These are phyloP conservation scores for Fusarium subtropicale DNA, from an alignment of 2,329 filamentous ascomycete genomes.

Conservation along the genomic window DNA sequence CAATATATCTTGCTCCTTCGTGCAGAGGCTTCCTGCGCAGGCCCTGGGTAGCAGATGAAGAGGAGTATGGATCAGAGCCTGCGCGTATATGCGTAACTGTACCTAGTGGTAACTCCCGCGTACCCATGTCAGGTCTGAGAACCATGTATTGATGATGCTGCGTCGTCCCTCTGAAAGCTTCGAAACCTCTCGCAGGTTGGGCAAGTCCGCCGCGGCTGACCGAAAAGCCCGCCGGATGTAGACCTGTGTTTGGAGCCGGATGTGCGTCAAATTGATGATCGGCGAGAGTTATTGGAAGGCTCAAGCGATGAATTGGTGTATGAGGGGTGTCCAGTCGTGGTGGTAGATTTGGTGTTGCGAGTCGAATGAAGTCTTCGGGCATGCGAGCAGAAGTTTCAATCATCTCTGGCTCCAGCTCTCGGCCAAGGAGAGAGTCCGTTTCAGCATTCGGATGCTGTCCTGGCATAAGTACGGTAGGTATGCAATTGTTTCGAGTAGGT, in stretches of 20 bases:
- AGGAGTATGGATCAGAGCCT: slow-evolving; percentile 34
- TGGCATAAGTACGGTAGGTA: slow-evolving; percentile 18
- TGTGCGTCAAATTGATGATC: slow-evolving; percentile 12
- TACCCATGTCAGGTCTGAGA: slow-evolving; percentile 37
- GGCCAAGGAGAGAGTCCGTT: slow-evolving; percentile 38
- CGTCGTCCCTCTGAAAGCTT: slow-evolving; percentile 39
- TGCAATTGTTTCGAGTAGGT: slow-evolving; percentile 16
- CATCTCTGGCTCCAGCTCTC: slow-evolving; percentile 27
- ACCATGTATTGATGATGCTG: slow-evolving; percentile 40
- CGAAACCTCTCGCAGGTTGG: slow-evolving; percentile 42
- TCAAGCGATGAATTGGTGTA: slow-evolving; percentile 30
- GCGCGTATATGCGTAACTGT: slow-evolving; percentile 40
- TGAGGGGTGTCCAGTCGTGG: slow-evolving; percentile 43
- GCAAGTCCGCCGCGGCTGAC: slow-evolving; percentile 43
- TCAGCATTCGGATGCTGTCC: slow-evolving; percentile 21
- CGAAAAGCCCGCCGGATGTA: slow-evolving; percentile 15
- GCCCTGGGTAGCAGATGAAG: slow-evolving; percentile 11
- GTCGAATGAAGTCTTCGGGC: slow-evolving; percentile 42
- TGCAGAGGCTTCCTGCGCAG: slow-evolving; percentile 44
- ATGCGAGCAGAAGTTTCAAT: slow-evolving; percentile 10
- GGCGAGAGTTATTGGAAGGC: slow-evolving; percentile 19
- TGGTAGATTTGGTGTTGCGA: slow-evolving; percentile 44
- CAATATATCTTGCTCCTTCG: slow-evolving; percentile 40
- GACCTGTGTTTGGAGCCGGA: not conserved
- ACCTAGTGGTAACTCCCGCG: slow-evolving; percentile 30